These are phyloP conservation scores for Malus asiatica DNA, from an alignment of 306 rosid genomes.

Conservation along the genomic window DNA sequence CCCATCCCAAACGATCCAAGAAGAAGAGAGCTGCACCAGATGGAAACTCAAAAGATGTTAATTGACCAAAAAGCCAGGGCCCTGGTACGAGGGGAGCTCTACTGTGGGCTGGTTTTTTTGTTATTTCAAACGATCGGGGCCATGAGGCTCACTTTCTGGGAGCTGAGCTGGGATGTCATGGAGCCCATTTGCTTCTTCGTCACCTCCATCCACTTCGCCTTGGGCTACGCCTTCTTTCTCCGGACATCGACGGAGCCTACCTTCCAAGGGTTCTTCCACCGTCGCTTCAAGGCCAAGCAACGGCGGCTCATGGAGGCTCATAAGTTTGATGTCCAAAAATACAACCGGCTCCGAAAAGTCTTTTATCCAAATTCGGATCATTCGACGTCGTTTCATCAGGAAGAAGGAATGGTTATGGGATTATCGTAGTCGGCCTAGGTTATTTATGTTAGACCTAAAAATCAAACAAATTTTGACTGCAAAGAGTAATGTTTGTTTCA, in stretches of 20 bases:
- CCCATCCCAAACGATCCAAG: constrained; percentile 54
- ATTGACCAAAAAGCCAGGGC: constrained; percentile 57
- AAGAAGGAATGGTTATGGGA: neutral
- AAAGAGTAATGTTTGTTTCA: neutral
- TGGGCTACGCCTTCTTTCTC: constrained; percentile 59
- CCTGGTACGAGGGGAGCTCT: constrained; percentile 46
- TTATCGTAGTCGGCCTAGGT: neutral
- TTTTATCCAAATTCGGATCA: constrained; percentile 30
- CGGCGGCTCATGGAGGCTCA: constrained; percentile 42
- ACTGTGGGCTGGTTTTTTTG: constrained; percentile 53
- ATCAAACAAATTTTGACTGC: neutral
- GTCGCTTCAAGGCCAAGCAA: constrained; percentile 51
- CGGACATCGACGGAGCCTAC: constrained; percentile 65
- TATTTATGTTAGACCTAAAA: neutral
- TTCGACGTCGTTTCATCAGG: neutral
- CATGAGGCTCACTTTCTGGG: constrained; percentile 92
- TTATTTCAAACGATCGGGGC: constrained; percentile 49
- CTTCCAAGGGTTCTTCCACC: constrained; percentile 53
- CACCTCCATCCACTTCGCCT: constrained; percentile 40
- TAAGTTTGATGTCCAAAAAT: constrained; percentile 41
- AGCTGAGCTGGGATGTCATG: constrained; percentile 94
- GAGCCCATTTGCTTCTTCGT: constrained; percentile 90
- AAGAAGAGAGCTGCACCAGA: constrained; percentile 29
- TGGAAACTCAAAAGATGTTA: constrained; percentile 46
- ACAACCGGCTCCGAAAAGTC: constrained; percentile 36